Evolutionary conservation across 148 eudicot genomes (phyloP), one percentile per base, ranked within the genome.

Genomic region (Spergularia marina): DNA sequence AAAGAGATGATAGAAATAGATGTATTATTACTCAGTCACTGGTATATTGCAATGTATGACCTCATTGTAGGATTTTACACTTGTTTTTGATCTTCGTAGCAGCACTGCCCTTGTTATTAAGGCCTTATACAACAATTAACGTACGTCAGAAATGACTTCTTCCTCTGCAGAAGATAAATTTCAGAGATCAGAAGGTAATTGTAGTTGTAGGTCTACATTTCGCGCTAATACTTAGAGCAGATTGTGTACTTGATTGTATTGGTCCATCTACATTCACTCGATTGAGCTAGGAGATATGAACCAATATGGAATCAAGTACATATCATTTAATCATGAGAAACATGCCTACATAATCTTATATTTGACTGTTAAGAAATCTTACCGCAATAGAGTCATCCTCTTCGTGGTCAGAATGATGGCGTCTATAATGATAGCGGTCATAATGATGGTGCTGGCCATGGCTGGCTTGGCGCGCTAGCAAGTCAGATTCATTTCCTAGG

Each of bases 41-140:
- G 14, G 41, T 17, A 72, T 55, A 41, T 30, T 41, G 40, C 53
- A 59, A 55, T 47, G 21, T 30, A 60, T 61, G 56, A 21, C n/a
- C 54, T 60, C 34, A 60, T 47, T n/a, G 13, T 51, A 60, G 7
- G 53, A 52, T 59, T 65, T 3, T 65, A 73, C 69, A 60, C 4
- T 40, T 23, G 12, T 47, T 68, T 47, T 10, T 16, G 52, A 40
- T 51, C 4, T 20, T 52, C 11, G 73, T 44, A 41, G 56, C 44
- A 57, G 21, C 25, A 10, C 11, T 17, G n/a, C 39, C 53, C 52
- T 34, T 21, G 17, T 54, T 63, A 80, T 55, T 70, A 80, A 64
- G 84, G 85, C 78, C 72, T 59, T 56, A 80, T 68, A 75, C 87
- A 84, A 71, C 83, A 80, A 18, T 59, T 81, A 65, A 83, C 59